Percentiles rank a stretch among this genome's conserved stretches.
These are phyloP conservation scores for Stenogyne calaminthoides DNA, from an alignment of 305 asterid genomes.

Conservation along the genomic window DNA sequence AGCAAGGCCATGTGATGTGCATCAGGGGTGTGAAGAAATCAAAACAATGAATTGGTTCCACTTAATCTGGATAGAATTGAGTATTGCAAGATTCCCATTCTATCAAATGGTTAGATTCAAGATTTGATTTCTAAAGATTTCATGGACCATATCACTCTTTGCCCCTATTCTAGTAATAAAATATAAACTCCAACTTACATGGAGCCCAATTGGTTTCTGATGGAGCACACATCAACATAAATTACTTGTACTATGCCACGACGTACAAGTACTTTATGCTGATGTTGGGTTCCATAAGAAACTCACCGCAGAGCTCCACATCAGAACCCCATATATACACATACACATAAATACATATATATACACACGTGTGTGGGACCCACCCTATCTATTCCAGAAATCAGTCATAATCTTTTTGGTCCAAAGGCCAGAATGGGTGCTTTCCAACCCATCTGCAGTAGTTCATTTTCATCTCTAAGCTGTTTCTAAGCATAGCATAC, in stretches of 20 bases:
- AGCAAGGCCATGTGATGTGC: not conserved
- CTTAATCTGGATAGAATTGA: slow-evolving; percentile 22
- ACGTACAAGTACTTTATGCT: not conserved
- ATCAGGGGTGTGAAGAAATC: not conserved
- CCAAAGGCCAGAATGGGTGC: slow-evolving; percentile 32
- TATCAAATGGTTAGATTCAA: slow-evolving; percentile 28
- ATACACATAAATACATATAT: not conserved
- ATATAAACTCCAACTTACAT: not conserved
- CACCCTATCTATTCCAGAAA: slow-evolving; percentile 23
- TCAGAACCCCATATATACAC: not conserved
- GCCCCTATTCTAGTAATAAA: not conserved
- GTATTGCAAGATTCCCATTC: slow-evolving; percentile 18
- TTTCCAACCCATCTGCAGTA: slow-evolving; percentile 30
- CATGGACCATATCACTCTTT: slow-evolving; percentile 18
- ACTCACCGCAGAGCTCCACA: not conserved
- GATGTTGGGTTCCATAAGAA: not conserved
- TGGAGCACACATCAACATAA: not conserved
- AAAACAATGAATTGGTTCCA: slow-evolving; percentile 24
- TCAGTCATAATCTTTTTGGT: slow-evolving; percentile 24
- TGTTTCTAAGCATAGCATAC: not conserved
- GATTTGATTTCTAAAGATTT: slow-evolving; percentile 29
- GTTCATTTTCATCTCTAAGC: slow-evolving; percentile 22
- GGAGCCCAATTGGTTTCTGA: not conserved
- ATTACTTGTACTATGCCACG: not conserved
- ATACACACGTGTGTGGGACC: not conserved